These are phyloP conservation scores for Solanum raphanifolium DNA, from an alignment of 257 asterid genomes.

Conservation along the genomic window DNA sequence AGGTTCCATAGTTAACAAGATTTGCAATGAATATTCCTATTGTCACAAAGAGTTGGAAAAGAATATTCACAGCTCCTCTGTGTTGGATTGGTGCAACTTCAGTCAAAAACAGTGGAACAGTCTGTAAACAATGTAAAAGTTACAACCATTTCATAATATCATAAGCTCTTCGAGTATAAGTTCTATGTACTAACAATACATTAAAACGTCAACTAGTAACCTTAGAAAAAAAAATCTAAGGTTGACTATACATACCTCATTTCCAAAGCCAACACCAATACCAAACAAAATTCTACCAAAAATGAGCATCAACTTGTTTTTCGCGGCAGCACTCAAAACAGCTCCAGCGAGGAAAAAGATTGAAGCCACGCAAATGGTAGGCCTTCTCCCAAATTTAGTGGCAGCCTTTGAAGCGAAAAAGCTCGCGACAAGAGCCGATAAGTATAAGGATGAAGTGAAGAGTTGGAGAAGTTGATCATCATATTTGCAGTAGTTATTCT, in stretches of 20 bases:
- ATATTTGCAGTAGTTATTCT: conserved; percentile 48
- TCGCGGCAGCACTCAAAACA: conserved; percentile 16
- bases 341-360: conserved; percentile 33
- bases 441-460: conserved; percentile 55
- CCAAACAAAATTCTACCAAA: conserved; percentile 39
- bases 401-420: conserved; percentile 27
- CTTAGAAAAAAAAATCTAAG: neutral
- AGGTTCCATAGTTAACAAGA: conserved; percentile 18
- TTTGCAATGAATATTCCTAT: conserved; percentile 21
- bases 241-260: conserved; percentile 24
- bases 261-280: conserved; percentile 45
- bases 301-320: conserved; percentile 26
- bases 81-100: conserved; percentile 33
- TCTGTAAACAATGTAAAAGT: conserved; percentile 3
- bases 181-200: neutral
- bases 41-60: conserved; percentile 20
- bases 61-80: conserved; percentile 33
- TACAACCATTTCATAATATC: neutral
- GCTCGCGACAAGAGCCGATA: conserved; percentile 39
- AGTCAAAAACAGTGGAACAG: conserved; percentile 30
- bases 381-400: conserved; percentile 28
- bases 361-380: conserved; percentile 37
- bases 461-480: conserved; percentile 33
- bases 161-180: neutral
- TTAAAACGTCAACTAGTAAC: neutral